Evolutionary conservation across 2,329 filamentous ascomycete species (phyloP).

Genomic region (Exophiala xenobiotica): DNA sequence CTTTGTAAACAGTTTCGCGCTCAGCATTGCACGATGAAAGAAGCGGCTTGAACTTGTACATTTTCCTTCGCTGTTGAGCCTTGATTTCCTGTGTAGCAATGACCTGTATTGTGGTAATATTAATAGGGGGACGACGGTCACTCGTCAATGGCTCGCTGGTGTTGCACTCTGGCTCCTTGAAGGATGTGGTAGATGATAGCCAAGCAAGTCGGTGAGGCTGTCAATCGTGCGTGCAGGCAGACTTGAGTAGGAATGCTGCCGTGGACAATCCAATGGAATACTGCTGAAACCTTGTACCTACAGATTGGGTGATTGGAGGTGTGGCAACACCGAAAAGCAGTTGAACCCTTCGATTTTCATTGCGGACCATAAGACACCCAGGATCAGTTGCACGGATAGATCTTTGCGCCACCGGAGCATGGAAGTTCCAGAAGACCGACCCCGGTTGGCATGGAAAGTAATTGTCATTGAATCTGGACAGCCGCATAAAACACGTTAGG

Average conservation of each 20-base stretch:
- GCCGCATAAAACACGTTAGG: slow-evolving; percentile 9
- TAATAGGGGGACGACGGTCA: too few species aligned
- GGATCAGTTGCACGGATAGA: slow-evolving; percentile 10
- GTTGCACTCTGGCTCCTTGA: not conserved
- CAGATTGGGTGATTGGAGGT: not conserved
- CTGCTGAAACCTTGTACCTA: not conserved
- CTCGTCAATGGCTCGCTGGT: not conserved
- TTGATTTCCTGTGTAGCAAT: slow-evolving; percentile 19
- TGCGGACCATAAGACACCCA: not conserved
- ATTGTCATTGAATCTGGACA: slow-evolving; percentile 19
- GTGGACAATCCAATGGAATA: not conserved
- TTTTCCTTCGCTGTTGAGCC: not conserved
- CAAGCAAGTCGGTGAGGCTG: slow-evolving; percentile 15
- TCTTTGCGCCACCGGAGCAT: slow-evolving; percentile 14
- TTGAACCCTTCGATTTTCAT: not conserved
- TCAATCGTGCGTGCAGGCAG: not conserved
- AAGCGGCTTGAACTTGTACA: slow-evolving; percentile 9
- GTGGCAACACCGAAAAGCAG: not conserved
- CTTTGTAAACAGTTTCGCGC: not conserved
- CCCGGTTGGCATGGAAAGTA: slow-evolving; percentile 3
- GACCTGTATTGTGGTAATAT: slow-evolving; percentile 4
- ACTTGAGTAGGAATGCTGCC: not conserved
- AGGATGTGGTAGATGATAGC: not conserved
- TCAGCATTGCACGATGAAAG: not conserved
- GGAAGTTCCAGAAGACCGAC: slow-evolving; percentile 11